A percentile compares a stretch with the other conserved stretches of the same genome.
These are phyloP conservation scores for Eimeria necatrix DNA, from an alignment of 169 alveolate species.

Conservation along the genomic window DNA sequence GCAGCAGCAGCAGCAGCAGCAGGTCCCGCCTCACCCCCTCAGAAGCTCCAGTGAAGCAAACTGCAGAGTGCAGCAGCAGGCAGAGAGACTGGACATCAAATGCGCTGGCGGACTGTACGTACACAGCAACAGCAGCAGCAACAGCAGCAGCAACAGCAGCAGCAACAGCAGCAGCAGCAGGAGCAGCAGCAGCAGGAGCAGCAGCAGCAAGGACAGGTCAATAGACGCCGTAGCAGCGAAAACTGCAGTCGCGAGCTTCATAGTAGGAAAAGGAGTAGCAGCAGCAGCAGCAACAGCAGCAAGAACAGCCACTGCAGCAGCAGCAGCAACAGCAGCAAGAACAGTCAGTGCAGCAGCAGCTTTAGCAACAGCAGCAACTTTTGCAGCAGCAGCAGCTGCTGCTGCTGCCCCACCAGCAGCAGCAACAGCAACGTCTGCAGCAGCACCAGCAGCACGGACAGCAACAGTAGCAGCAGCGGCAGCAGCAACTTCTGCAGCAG, in stretches of 20 bases:
- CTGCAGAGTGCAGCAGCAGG: slow-evolving; percentile 45
- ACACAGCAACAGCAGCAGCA: not conserved
- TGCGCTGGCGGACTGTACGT: slow-evolving; percentile 12
- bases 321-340: no score
- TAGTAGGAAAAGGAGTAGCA: not conserved
- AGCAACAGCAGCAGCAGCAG: not conserved
- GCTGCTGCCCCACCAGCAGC: not conserved
- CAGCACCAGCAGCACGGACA: not conserved
- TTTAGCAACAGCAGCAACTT: no score
- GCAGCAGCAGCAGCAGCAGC: slow-evolving; percentile 6
- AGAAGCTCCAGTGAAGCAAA: slow-evolving; percentile 68
- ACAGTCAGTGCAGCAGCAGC: no score
- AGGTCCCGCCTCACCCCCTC: slow-evolving; percentile 6
- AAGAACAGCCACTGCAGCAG: no score
- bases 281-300: no score
- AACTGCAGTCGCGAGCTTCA: not conserved
- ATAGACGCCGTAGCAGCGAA: not conserved
- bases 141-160: slow-evolving; percentile 2
- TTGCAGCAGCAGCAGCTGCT: not conserved
- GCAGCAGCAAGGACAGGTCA: not conserved
- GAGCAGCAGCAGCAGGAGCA: not conserved
- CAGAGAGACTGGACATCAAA: slow-evolving; percentile 72
- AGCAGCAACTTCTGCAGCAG: slow-evolving; percentile 17
- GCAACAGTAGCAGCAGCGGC: not conserved
- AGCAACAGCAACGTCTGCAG: not conserved